Evolutionary conservation across 2,329 filamentous ascomycete species (phyloP), one percentile per base, ranked within the genome.

Genomic region (Eutypella sp.): DNA sequence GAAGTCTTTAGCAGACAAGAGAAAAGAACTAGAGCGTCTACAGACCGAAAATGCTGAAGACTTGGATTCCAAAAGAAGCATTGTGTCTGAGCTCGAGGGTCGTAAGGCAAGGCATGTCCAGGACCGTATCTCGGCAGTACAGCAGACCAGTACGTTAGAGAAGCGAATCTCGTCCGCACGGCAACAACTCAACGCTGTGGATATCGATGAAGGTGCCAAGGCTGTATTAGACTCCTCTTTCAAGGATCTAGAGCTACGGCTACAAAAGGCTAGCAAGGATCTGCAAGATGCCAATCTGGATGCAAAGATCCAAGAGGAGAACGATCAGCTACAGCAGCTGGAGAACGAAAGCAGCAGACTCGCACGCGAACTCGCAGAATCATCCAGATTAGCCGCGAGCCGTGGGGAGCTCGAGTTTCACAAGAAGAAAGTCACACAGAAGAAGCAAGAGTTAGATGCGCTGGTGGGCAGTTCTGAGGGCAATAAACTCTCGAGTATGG

Each of bases 131-230:
- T 81, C 78, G 39, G 82, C 89, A 5, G 86, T 81, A 57, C 79
- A 87, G 53, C 82, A 87, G 40, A 89, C 95, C 48, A 70, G 73
- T 1, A 68, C 74, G 5, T 90, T 93, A 54, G 89, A 95, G 48
- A 82, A 78, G 58, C 86, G 86, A 44, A 80, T 84, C 6, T 68
- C 67, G 3, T 68, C 71, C 1, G 73, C 91, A 27, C 88, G 95
- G 59, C 75, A 71, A 40, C 81, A 86, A 25, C 72, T 89, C 25
- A 77, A 85, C 56, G 72, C 74, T n/a, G 84, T 99, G 45, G 78
- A 86, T 29, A 77, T 91, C 24, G 92, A 99, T 56, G 92, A 97
- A 67, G 91, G 91, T 3, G 80, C 81, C 25, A 88, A 89, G 63
- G 86, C 87, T 22, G 74, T 87, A 3, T 74, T 96, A 6, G 85